A percentile compares a stretch with the other conserved stretches of the same genome.
Evolutionary conservation across 169 alveolate species (phyloP).

Genomic region (Theileria annulata): DNA sequence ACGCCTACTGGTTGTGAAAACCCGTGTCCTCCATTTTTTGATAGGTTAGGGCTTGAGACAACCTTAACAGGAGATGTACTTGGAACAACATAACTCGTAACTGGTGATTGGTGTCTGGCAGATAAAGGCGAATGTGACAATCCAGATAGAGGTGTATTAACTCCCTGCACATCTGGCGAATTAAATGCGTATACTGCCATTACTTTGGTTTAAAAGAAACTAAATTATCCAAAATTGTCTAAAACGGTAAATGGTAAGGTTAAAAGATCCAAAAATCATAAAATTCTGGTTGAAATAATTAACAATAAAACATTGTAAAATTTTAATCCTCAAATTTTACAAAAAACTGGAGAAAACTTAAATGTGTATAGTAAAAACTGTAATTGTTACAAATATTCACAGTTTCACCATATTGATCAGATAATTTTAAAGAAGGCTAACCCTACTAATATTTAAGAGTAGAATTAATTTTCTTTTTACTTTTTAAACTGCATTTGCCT

Average conservation of each 20-base stretch:
- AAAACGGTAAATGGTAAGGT: not conserved
- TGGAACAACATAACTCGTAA: constrained; percentile 8
- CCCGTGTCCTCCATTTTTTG: not conserved
- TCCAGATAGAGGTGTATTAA: not conserved
- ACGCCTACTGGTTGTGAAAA: not conserved
- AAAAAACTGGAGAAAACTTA: not conserved
- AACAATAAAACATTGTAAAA: not conserved
- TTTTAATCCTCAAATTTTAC: too few species aligned
- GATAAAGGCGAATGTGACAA: not conserved
- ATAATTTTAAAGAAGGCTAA: not conserved
- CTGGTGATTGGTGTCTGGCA: constrained; percentile 2
- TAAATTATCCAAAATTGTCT: not conserved
- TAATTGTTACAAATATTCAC: not conserved
- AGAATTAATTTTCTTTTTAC: not conserved
- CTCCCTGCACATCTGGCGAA: constrained; percentile 1
- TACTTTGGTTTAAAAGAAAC: not conserved
- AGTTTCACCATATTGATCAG: not conserved
- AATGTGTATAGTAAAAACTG: not conserved
- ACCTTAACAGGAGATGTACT: not conserved
- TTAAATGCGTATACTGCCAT: not conserved
- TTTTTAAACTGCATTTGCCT: not conserved
- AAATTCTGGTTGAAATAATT: not conserved
- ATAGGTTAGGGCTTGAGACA: constrained; percentile 11
- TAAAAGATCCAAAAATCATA: not conserved
- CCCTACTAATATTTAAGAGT: not conserved